Base-by-base conservation (phyloP, 139 green algal species). In the Deuterostichococcus epilithicus region DNA sequence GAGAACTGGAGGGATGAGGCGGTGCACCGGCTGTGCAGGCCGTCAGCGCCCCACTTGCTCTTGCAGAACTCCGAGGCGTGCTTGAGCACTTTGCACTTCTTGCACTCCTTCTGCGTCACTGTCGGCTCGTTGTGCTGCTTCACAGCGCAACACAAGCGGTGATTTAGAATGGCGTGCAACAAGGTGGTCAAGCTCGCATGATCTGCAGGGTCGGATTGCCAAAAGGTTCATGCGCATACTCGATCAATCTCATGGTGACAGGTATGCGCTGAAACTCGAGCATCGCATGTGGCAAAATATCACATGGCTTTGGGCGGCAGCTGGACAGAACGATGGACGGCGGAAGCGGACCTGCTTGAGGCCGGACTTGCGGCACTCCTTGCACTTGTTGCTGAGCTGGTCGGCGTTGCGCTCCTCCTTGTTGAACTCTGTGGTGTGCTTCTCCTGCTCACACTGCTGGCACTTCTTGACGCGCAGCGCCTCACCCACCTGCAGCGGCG, bases 351-450 rank as follows among this genome's bases (percentile, higher is more conserved):
- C 52, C 52, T 63, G 52, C 52, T 63, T 63, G 18, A n/a, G 10
- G 52, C 52, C 52, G 52, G 52, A 13, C 52, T 63, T 63, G 52
- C 52, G 52, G 52, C 52, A 63, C 3, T 20, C 52, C 52, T 63
- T 63, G 52, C 52, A 63, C 52, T 63, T 63, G 52, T 63, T 63
- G 52, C 52, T 63, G 52, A 63, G 52, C 52, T 63, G 52, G 52
- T 63, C 52, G 18, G 52, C 10, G 20, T 63, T 63, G 52, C 52
- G 52, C 52, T 63, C 52, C 52, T 63, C 52, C 52, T 28, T 63
- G 52, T 63, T 63, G 20, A 63, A 63, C 18, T 63, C 52, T 13
- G 13, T 28, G 13, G 20, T 20, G 13, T 13, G 52, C 52, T 63
- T 63, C 52, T 63, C 52, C 13, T 28, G 52, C 52, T 63, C 18